Evolutionary conservation across 139 green algal genomes (phyloP).

Genomic region (Picochlorum sp.): DNA sequence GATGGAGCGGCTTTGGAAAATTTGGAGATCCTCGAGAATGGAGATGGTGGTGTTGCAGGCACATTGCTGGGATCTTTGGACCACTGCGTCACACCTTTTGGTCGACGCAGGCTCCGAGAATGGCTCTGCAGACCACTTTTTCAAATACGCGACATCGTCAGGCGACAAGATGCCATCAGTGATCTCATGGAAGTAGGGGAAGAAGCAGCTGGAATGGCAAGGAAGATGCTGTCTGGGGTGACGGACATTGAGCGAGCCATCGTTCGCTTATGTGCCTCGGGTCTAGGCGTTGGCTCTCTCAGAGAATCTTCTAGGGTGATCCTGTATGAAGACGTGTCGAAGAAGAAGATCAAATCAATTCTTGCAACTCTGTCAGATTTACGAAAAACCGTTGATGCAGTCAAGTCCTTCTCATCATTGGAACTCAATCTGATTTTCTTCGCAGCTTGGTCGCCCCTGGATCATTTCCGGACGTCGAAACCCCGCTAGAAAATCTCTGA

Average conservation of each 20-base stretch:
- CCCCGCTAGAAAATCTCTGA: constrained; percentile 45
- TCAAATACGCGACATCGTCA: constrained; percentile 51
- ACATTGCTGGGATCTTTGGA: constrained; percentile 81
- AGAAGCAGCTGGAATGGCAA: constrained; percentile 45
- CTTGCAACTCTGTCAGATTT: constrained; percentile 50
- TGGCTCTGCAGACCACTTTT: constrained; percentile 85
- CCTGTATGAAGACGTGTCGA: constrained; percentile 87
- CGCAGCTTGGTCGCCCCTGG: constrained; percentile 6
- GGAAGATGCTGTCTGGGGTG: constrained; percentile 33
- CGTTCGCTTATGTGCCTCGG: constrained; percentile 57
- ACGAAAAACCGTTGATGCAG: constrained; percentile 28
- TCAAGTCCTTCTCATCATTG: constrained; percentile 20
- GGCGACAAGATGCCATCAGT: constrained; percentile 63
- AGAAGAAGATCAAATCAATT: constrained; percentile 50
- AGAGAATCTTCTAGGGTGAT: constrained; percentile 76
- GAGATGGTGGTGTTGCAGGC: constrained; percentile 58
- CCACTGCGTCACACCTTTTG: constrained; percentile 75
- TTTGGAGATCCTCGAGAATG: constrained; percentile 89
- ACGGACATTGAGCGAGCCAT: constrained; percentile 84
- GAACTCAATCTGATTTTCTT: constrained; percentile 10
- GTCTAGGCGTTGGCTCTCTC: constrained; percentile 13
- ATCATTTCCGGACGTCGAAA: constrained; percentile 32
- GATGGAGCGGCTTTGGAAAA: constrained; percentile 90
- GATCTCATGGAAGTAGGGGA: constrained; percentile 44
- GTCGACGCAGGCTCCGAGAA: constrained; percentile 68